These are phyloP conservation scores for Tricholoma sp. DNA, from an alignment of 768 basidiomycete species.

Conservation along the genomic window DNA sequence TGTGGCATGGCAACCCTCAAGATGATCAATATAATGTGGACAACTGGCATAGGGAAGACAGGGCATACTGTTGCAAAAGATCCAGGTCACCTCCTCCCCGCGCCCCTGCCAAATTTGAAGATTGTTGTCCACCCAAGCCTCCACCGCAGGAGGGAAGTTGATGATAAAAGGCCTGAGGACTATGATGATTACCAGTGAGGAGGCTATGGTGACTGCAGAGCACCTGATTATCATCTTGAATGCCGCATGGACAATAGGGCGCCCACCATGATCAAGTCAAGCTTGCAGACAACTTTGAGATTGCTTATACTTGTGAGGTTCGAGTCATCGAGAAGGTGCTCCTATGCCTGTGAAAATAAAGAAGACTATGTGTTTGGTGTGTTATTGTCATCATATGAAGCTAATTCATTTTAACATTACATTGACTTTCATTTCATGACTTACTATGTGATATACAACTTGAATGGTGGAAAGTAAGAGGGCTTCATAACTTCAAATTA, in stretches of 20 bases:
- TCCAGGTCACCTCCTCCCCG: conserved; percentile 79
- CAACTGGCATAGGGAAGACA: conserved; percentile 50
- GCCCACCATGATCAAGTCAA: no score
- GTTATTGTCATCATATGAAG: no score
- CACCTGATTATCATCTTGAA: conserved; percentile 82
- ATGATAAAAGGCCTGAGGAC: conserved; percentile 87
- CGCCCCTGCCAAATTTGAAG: conserved; percentile 51
- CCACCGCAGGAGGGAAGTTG: conserved; percentile 72
- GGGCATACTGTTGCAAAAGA: conserved; percentile 66
- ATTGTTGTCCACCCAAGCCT: conserved; percentile 71
- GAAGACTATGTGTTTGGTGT: no score
- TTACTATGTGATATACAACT: no score
- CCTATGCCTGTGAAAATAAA: no score
- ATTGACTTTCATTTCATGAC: no score
- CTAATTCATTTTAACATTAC: no score
- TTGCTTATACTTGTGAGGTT: no score
- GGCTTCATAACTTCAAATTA: no score
- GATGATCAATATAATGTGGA: conserved; percentile 58
- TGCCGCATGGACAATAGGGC: conserved; percentile 85
- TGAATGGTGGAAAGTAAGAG: no score
- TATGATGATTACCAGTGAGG: conserved; percentile 88
- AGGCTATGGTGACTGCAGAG: conserved; percentile 78
- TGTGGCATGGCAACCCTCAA: conserved; percentile 48
- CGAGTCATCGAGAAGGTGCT: no score
- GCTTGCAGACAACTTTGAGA: no score